Evolutionary conservation across 1,284 basidiomycete genomes (phyloP).

Genomic region (Agaricales sp.): DNA sequence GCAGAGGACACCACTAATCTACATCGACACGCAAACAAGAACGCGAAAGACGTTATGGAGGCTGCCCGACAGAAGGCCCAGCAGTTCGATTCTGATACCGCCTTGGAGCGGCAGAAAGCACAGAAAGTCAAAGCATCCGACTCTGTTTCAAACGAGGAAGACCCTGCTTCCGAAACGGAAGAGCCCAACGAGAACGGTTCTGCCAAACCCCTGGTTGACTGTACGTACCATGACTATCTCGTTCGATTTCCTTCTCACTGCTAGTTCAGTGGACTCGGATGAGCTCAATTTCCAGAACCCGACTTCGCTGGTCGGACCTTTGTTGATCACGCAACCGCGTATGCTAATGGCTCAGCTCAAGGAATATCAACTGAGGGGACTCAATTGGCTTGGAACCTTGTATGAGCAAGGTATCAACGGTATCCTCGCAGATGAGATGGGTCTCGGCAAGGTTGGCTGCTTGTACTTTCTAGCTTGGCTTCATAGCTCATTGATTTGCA

Average conservation of each 20-base stretch:
- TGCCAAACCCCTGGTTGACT: constrained; percentile 46
- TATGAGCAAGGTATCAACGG: constrained; percentile 99
- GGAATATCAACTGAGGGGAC: constrained; percentile 97
- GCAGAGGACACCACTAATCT: constrained; percentile 87
- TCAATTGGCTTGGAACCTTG: constrained; percentile 96
- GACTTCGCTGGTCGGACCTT: constrained; percentile 79
- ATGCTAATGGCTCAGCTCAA: constrained; percentile 97
- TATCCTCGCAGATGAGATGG: constrained; percentile 98
- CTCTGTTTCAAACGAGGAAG: constrained; percentile 38
- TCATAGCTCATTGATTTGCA: constrained; percentile 21
- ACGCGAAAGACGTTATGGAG: constrained; percentile 85
- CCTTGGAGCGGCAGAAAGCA: constrained; percentile 72
- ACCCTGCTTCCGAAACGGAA: constrained; percentile 19
- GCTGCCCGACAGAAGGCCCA: constrained; percentile 75
- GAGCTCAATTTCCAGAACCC: constrained; percentile 99
- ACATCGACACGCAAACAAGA: constrained; percentile 79
- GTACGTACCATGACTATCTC: constrained; percentile 30
- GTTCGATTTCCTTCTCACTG: constrained; percentile 8
- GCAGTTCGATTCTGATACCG: constrained; percentile 78
- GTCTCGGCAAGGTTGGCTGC: constrained; percentile 72
- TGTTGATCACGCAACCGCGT: constrained; percentile 86
- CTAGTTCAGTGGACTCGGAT: constrained; percentile 74
- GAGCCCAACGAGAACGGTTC: constrained; percentile 15
- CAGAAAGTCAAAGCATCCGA: constrained; percentile 63
- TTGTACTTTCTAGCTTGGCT: constrained; percentile 6